Conservation (phyloP, 352 stramenopile genomes). For the Globisporangium radiosum region DNA sequence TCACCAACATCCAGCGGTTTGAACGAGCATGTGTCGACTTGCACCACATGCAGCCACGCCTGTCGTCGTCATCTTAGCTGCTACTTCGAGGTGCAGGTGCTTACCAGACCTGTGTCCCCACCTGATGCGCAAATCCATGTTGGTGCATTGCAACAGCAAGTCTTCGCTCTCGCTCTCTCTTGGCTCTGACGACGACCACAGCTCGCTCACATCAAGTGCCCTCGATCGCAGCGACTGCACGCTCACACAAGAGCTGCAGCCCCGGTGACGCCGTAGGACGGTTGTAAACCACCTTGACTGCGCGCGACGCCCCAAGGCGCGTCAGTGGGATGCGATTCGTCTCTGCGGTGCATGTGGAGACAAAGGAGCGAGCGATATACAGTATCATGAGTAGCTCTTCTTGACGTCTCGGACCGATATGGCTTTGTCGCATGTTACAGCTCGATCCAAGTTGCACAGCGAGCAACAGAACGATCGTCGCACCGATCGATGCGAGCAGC, state of each 20-base stretch:
- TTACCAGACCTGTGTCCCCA: no score
- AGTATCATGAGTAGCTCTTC: neutral
- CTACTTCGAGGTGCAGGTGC: no score
- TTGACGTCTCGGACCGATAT: no score
- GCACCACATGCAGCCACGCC: no score
- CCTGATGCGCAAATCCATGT: no score
- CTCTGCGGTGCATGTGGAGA: conserved; percentile 18
- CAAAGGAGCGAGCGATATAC: neutral
- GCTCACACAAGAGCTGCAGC: conserved; percentile 48
- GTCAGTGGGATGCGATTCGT: conserved; percentile 44
- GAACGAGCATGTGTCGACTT: no score
- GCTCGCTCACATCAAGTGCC: conserved; percentile 25
- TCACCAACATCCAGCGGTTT: no score
- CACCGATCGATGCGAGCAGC: conserved; percentile 39
- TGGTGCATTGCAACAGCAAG: no score
- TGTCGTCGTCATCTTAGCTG: no score
- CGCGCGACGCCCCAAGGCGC: conserved; percentile 40
- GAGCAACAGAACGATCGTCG: neutral
- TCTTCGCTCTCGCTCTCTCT: no score
- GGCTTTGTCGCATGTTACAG: no score
- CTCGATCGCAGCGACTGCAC: conserved; percentile 48
- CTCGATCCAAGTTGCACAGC: neutral
- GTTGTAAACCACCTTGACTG: conserved; percentile 60
- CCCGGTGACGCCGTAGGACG: conserved; percentile 22
- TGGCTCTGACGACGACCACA: neutral